These are phyloP conservation scores for Camellia oleifera DNA, from an alignment of 179 eudicot species.

Conservation along the genomic window DNA sequence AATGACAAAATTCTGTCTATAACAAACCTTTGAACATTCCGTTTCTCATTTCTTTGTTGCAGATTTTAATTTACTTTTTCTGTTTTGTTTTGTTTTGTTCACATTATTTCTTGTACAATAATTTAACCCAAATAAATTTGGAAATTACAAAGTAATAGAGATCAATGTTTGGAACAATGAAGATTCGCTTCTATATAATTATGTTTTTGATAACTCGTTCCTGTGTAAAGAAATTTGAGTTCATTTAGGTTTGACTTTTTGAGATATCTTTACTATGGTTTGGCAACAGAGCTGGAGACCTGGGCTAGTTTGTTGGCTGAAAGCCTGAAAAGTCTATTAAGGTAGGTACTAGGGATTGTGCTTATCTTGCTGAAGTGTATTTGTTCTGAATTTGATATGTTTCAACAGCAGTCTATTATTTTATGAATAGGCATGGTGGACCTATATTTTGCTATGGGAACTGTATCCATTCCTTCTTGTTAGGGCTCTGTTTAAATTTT, in stretches of 20 bases:
- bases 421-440: not conserved
- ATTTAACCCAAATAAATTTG: not conserved
- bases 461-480: not conserved
- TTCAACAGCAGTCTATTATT: not conserved
- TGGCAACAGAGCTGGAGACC: too few relatives aligned
- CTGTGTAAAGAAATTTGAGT: not conserved
- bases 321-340: too few relatives aligned
- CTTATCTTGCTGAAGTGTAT: not conserved
- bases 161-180: not conserved
- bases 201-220: not conserved
- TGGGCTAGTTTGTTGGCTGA: too few relatives aligned
- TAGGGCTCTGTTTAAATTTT: too few relatives aligned
- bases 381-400: not conserved
- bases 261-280: too few relatives aligned
- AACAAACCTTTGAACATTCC: not conserved
- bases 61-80: not conserved
- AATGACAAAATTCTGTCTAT: not conserved
- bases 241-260: too few relatives aligned
- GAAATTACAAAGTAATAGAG: not conserved
- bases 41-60: not conserved
- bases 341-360: not conserved
- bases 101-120: not conserved
- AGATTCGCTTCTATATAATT: not conserved
- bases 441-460: not conserved
- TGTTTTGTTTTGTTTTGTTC: not conserved